Conservation (phyloP, 106 monocot genomes). For the Dendrobium chrysotoxum region DNA sequence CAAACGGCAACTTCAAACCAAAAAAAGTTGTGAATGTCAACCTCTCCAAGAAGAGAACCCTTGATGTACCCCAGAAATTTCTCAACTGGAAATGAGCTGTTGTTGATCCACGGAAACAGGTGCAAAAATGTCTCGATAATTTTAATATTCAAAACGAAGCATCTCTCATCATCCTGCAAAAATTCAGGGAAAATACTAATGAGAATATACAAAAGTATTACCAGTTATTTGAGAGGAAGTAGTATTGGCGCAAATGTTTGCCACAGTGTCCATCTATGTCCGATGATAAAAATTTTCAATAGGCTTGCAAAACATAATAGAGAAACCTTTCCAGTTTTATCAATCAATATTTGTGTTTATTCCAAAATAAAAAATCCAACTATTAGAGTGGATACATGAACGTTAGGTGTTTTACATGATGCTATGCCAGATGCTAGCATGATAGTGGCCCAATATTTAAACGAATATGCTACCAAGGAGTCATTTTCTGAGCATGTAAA, state of each 20-base stretch:
- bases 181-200: neutral
- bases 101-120: conserved; percentile 28
- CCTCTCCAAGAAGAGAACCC: conserved; percentile 37
- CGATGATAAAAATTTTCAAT: neutral
- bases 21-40: conserved; percentile 7
- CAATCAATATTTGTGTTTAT: too few relatives aligned
- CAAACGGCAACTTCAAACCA: neutral
- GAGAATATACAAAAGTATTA: neutral
- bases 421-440: neutral
- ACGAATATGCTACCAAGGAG: neutral
- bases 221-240: neutral
- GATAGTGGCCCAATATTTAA: neutral
- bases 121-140: conserved; percentile 55
- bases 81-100: conserved; percentile 19
- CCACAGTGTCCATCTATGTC: neutral
- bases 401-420: neutral
- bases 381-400: too few relatives aligned
- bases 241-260: neutral
- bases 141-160: conserved; percentile 45
- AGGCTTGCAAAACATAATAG: neutral
- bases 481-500: neutral
- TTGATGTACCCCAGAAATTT: conserved; percentile 56
- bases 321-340: neutral
- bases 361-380: too few relatives aligned
- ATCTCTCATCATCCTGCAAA: conserved; percentile 52